phyloP scores from a whole-genome alignment of 768 basidiomycete species.

The Panaeolus cyanescens region DNA sequence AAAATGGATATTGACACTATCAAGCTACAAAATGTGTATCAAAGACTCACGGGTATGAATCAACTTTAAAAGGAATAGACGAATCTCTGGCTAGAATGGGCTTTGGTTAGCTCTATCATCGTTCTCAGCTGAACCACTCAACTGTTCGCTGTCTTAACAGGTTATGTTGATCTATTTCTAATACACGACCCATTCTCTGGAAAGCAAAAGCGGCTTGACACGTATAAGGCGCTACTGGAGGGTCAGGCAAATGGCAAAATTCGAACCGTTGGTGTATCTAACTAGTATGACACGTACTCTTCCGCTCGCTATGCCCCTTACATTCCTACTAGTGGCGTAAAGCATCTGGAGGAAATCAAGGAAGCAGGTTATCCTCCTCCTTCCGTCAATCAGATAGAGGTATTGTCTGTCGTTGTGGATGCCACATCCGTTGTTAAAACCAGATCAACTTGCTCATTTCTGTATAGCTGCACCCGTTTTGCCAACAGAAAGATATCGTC shows the following conservation, averaged over 20 bases:
- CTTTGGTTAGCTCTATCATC: constrained; percentile 40
- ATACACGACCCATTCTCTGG: constrained; percentile 73
- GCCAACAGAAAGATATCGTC: constrained; percentile 80
- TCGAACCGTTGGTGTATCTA: constrained; percentile 68
- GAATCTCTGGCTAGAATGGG: constrained; percentile 55
- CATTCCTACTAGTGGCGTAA: constrained; percentile 49
- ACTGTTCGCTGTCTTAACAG: constrained; percentile 13
- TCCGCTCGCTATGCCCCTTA: background rate
- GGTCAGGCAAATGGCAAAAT: constrained; percentile 65
- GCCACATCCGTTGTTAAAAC: background rate
- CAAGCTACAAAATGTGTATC: constrained; percentile 64
- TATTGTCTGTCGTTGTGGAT: constrained; percentile 16
- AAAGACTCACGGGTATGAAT: constrained; percentile 60
- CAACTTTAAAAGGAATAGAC: constrained; percentile 55
- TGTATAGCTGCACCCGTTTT: constrained; percentile 72
- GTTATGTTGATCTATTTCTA: constrained; percentile 64
- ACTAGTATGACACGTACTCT: background rate
- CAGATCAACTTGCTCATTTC: background rate
- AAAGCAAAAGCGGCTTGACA: constrained; percentile 59
- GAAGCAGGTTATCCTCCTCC: constrained; percentile 64
- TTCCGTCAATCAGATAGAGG: constrained; percentile 84
- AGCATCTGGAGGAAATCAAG: constrained; percentile 76
- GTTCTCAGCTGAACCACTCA: background rate
- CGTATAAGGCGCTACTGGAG: constrained; percentile 68
- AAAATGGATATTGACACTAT: background rate